phyloP scores from a whole-genome alignment of 2,329 filamentous ascomycete genomes.

The Ambrosiella cleistominuta region DNA sequence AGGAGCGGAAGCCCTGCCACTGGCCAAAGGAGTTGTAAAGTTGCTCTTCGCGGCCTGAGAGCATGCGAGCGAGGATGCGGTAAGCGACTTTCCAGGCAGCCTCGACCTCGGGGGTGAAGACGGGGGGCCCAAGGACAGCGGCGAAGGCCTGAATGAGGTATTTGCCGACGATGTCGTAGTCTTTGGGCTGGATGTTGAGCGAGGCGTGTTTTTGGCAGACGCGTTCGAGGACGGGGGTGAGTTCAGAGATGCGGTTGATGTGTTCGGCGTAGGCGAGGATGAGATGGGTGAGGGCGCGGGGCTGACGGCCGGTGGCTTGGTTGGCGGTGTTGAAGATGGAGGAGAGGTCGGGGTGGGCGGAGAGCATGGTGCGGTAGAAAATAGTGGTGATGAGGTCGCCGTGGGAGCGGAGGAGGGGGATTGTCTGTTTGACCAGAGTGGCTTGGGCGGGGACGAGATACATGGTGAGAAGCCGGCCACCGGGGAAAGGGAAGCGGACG shows the following conservation, averaged over 20 bases:
- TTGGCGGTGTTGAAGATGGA: conserved; percentile 56
- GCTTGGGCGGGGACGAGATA: conserved; percentile 46
- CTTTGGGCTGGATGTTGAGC: conserved; percentile 48
- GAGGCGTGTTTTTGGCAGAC: conserved; percentile 64
- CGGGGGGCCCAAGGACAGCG: conserved; percentile 43
- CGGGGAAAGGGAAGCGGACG: background rate
- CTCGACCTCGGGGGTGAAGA: conserved; percentile 46
- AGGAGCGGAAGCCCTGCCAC: conserved; percentile 32
- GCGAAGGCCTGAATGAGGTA: conserved; percentile 51
- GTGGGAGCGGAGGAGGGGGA: conserved; percentile 51
- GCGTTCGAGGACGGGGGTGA: conserved; percentile 41
- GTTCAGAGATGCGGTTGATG: conserved; percentile 49
- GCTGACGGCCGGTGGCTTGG: conserved; percentile 50
- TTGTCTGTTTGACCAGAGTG: conserved; percentile 58
- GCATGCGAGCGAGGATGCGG: conserved; percentile 49
- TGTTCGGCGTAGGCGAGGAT: conserved; percentile 56
- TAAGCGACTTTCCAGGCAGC: conserved; percentile 60
- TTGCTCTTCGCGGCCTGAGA: conserved; percentile 45
- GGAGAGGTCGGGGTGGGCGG: conserved; percentile 44
- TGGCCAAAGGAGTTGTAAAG: conserved; percentile 36
- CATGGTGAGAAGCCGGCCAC: conserved; percentile 18
- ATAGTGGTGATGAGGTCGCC: conserved; percentile 50
- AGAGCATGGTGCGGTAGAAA: conserved; percentile 56
- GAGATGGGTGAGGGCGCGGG: conserved; percentile 48
- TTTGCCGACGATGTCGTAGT: conserved; percentile 54